These are phyloP conservation scores for Mortierella sp. DNA, from an alignment of 371 early-diverging fungal species.

Conservation along the genomic window DNA sequence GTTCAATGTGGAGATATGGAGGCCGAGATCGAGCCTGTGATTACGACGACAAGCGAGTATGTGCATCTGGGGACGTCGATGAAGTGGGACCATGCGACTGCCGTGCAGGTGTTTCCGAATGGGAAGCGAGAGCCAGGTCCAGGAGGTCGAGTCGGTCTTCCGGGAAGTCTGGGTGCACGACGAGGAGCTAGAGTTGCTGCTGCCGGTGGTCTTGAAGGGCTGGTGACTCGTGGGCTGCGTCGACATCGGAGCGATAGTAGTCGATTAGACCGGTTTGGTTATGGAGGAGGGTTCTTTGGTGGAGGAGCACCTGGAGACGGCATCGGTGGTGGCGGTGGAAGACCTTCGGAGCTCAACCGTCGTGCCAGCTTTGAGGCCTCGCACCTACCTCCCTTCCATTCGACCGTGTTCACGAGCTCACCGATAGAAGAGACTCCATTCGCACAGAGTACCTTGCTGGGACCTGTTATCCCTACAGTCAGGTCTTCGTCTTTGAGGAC, in stretches of 20 bases:
- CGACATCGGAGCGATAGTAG: constrained; percentile 34
- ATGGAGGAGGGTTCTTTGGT: not conserved
- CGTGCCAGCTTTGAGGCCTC: constrained; percentile 20
- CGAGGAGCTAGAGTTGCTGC: not conserved
- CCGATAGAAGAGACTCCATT: not conserved
- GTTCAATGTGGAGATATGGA: constrained; percentile 52
- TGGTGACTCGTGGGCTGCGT: constrained; percentile 17
- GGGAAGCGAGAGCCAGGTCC: not conserved
- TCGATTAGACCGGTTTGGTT: constrained; percentile 8
- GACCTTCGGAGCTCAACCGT: not conserved
- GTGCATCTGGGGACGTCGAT: constrained; percentile 42
- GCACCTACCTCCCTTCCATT: not conserved
- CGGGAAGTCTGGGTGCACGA: not conserved
- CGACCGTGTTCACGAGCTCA: not conserved
- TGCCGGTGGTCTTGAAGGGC: constrained; percentile 8
- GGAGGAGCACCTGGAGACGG: not conserved
- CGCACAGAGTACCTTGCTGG: not conserved
- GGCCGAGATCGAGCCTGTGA: constrained; percentile 47
- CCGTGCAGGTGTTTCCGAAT: constrained; percentile 9
- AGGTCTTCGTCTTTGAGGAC: constrained; percentile 27
- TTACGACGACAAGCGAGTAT: constrained; percentile 39
- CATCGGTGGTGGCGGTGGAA: not conserved
- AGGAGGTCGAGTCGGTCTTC: not conserved
- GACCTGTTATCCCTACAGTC: constrained; percentile 19
- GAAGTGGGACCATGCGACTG: constrained; percentile 53